Evolutionary conservation across 768 basidiomycete genomes (phyloP), one percentile per base, ranked within the genome.

Genomic region (Hebeloma cylindrosporum): DNA sequence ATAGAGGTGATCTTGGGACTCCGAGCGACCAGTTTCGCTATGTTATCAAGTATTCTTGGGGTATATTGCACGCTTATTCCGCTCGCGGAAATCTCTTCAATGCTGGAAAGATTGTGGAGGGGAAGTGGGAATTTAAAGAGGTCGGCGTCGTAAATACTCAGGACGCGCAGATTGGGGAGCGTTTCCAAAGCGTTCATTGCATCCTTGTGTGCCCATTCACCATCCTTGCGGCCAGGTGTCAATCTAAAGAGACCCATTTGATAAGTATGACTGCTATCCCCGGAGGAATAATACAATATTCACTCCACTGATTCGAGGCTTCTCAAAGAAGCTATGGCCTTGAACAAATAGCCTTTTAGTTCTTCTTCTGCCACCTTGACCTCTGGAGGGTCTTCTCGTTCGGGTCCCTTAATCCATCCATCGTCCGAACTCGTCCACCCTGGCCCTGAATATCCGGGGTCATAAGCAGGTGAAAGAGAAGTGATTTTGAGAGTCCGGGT

Each of bases 251-350:
- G 32, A 7, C 9, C 14, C 18, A 18, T 9, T 6, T 7, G 25
- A 35, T 32, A 4, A 22, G 11, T 10, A 5, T 43, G 21, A 35
- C 11, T 25, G 13, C 7, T 13, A 14, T 13, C 20, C n/a, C 35
- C 4, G 11, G 23, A n/a, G 25, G 20, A 14, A 2, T 6, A 23
- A 20, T 8, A 13, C 13, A 10, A 31, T 18, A 34, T 51, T 16
- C 34, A 55, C 54, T 34, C 39, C 14, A 55, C 42, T 10, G 33
- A 34, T 10, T 35, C 23, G 7, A 55, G 11, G 9, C 26, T 37
- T 16, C 40, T 50, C 42, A 55, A 32, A 9, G 54, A 49, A 8
- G 32, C 20, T 17, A 55, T 39, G 4, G 50, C 50, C 5, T 33
- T 17, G 29, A 38, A 47, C 10, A 55, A 26, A 31, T 41, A 33